Evolutionary conservation across 352 stramenopile species (phyloP).

Genomic region (Globisporangium cystogenes): DNA sequence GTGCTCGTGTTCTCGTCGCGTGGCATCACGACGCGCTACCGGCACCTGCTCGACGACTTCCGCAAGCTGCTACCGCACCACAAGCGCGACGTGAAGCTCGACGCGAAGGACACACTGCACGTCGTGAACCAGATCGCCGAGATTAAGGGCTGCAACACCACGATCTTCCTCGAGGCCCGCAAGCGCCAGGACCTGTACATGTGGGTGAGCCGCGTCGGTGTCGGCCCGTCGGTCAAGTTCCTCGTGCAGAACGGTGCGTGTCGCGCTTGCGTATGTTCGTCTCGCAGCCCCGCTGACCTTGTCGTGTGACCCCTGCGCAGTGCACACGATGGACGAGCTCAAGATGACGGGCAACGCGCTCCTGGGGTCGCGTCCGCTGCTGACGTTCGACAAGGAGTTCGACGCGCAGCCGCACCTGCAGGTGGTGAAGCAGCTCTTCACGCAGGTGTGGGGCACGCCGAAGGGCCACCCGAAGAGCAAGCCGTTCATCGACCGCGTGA

Average conservation of each 20-base stretch:
- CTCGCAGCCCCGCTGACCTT: too few relatives aligned
- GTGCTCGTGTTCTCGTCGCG: constrained; percentile 91
- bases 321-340: constrained; percentile 99
- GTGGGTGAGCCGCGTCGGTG: constrained; percentile 95
- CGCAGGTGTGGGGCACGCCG: constrained; percentile 93
- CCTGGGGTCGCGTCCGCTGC: constrained; percentile 94
- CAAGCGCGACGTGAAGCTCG: constrained; percentile 99
- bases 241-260: constrained; percentile 94
- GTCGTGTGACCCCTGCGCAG: too few relatives aligned
- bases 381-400: constrained; percentile 97
- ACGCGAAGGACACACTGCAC: constrained; percentile 91
- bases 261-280: constrained; percentile 1
- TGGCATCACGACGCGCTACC: constrained; percentile 93
- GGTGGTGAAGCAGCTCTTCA: constrained; percentile 97
- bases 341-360: constrained; percentile 99
- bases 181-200: constrained; percentile 99
- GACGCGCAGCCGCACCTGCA: constrained; percentile 89
- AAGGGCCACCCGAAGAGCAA: constrained; percentile 99
- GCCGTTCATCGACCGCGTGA: constrained; percentile 99
- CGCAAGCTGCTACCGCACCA: constrained; percentile 97
- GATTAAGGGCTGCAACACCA: constrained; percentile 97
- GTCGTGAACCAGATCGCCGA: constrained; percentile 99
- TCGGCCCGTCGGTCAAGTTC: constrained; percentile 96
- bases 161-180: constrained; percentile 95
- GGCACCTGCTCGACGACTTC: constrained; percentile 98